These are phyloP conservation scores for Trichophyton simii DNA, from an alignment of 2,329 filamentous ascomycete species.

Conservation along the genomic window DNA sequence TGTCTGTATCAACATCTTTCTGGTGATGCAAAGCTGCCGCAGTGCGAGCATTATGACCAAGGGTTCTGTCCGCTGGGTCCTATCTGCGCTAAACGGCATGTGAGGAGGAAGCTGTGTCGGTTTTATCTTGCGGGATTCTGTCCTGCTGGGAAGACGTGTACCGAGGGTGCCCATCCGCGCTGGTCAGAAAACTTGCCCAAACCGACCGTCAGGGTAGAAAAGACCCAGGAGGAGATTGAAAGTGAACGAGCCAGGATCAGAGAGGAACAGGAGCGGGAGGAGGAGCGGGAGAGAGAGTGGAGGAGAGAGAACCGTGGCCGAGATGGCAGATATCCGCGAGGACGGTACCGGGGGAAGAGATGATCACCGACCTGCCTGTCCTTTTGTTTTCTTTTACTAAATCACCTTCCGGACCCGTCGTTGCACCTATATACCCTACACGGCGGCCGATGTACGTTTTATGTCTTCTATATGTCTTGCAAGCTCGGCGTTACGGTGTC, in stretches of 20 bases:
- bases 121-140: constrained; percentile 94
- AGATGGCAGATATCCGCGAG: constrained; percentile 31
- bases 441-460: background rate
- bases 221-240: constrained; percentile 58
- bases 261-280: constrained; percentile 47
- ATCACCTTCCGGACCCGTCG: background rate
- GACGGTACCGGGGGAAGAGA: constrained; percentile 36
- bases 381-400: background rate
- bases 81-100: constrained; percentile 75
- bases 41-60: constrained; percentile 83
- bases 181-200: constrained; percentile 56
- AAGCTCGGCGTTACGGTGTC: background rate
- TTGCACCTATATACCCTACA: background rate
- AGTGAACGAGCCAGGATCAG: constrained; percentile 43
- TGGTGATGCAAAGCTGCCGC: constrained; percentile 62
- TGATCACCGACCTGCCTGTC: background rate
- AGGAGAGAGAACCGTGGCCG: constrained; percentile 40
- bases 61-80: constrained; percentile 91
- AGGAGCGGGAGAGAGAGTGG: constrained; percentile 43
- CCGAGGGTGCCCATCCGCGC: constrained; percentile 66
- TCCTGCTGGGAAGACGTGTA: constrained; percentile 65
- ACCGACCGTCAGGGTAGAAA: constrained; percentile 51
- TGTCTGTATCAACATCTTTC: constrained; percentile 88
- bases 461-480: background rate
- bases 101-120: constrained; percentile 64